Percentiles rank a stretch among this genome's conserved stretches.
These are phyloP conservation scores for Rhynchospora tenuis DNA, from an alignment of 176 grass and related monocot species.

Conservation along the genomic window DNA sequence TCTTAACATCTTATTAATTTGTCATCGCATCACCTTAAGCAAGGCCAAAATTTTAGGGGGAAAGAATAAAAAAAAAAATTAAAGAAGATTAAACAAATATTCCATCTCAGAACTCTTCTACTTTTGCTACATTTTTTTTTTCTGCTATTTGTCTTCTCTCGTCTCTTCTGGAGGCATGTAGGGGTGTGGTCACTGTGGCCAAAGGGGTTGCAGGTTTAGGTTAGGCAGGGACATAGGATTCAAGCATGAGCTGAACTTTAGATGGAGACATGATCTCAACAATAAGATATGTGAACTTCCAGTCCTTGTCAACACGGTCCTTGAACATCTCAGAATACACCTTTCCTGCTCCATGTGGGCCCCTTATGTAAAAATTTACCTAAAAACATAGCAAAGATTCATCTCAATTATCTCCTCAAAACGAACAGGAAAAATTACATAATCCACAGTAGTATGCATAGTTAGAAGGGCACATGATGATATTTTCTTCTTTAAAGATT, in stretches of 20 bases:
- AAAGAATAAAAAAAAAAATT: conserved; percentile 18
- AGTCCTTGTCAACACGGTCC: conserved; percentile 57
- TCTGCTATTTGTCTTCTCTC: neutral
- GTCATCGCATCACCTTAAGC: neutral
- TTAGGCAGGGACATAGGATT: conserved; percentile 75
- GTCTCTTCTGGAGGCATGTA: neutral
- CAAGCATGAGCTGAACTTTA: conserved; percentile 64
- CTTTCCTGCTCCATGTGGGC: conserved; percentile 80
- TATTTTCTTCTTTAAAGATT: too few relatives aligned
- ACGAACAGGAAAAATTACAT: neutral
- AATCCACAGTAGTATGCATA: neutral
- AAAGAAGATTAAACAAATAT: conserved; percentile 29
- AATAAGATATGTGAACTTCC: conserved; percentile 93
- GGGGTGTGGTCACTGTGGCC: too few relatives aligned
- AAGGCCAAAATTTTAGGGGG: conserved; percentile 4
- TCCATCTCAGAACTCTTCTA: conserved; percentile 14
- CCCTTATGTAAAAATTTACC: conserved; percentile 86
- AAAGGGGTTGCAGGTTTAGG: neutral
- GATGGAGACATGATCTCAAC: conserved; percentile 68
- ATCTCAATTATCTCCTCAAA: neutral
- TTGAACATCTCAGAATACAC: conserved; percentile 95
- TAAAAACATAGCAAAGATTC: conserved; percentile 26
- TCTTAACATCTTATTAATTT: neutral
- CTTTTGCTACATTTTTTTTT: conserved; percentile 13
- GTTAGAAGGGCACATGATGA: neutral